A percentile compares a stretch with the other conserved stretches of the same genome.
Conservation (phyloP, 148 eudicot species). For the Rhododendron henanense region DNA sequence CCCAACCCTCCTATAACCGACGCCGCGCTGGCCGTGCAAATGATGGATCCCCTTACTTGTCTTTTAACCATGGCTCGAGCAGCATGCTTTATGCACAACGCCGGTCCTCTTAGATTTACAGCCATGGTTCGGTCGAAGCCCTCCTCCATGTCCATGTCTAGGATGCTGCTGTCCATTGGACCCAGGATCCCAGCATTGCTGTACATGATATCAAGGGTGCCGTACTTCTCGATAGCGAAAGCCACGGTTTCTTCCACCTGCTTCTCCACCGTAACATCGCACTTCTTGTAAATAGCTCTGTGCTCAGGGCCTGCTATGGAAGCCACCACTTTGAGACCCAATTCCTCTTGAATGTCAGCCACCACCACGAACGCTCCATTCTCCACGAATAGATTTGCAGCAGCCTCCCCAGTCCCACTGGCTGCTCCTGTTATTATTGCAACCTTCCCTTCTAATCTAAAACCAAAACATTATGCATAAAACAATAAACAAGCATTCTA, state of each 20-base stretch:
- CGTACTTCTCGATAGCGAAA: background rate
- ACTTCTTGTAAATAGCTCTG: background rate
- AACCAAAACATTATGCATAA: background rate
- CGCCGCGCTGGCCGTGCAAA: too few species aligned
- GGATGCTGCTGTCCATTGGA: background rate
- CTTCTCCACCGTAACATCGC: background rate
- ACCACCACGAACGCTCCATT: constrained; percentile 12
- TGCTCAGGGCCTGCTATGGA: background rate
- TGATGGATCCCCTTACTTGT: too few species aligned
- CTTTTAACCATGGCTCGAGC: too few species aligned
- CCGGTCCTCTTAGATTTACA: background rate
- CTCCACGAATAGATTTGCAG: background rate
- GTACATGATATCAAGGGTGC: background rate
- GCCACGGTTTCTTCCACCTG: background rate
- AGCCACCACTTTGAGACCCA: background rate
- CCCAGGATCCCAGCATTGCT: background rate
- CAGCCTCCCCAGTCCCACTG: too few species aligned
- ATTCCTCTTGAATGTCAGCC: constrained; percentile 13
- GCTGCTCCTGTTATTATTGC: constrained; percentile 7
- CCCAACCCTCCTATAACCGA: too few species aligned
- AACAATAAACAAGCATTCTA: too few species aligned
- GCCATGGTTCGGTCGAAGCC: background rate
- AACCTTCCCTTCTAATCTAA: background rate
- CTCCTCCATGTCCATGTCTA: constrained; percentile 1
- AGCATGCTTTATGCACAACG: too few species aligned